These are phyloP conservation scores for Linnemannia exigua DNA, from an alignment of 192 early-diverging fungal species.

Conservation along the genomic window DNA sequence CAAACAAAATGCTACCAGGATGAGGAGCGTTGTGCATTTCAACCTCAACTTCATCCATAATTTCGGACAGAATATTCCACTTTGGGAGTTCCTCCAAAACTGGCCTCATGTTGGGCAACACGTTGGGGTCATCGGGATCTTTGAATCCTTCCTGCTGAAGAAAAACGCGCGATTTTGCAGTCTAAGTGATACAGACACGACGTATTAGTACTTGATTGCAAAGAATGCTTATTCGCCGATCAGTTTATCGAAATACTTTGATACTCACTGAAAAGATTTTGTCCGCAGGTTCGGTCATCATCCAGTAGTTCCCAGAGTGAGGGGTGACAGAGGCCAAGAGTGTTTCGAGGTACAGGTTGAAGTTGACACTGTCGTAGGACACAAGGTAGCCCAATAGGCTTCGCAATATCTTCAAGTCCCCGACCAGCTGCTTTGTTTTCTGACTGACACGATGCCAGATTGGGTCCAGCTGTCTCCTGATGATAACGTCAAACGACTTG, in stretches of 20 bases:
- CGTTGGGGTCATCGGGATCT: conserved; percentile 58
- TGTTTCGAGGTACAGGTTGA: conserved; percentile 89
- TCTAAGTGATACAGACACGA: conserved; percentile 29
- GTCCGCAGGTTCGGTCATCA: conserved; percentile 89
- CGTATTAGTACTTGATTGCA: conserved; percentile 38
- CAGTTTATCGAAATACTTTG: background rate
- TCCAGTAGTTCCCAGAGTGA: conserved; percentile 77
- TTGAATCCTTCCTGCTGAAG: conserved; percentile 35
- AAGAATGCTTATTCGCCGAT: conserved; percentile 25
- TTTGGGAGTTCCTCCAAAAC: conserved; percentile 95
- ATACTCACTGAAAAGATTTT: conserved; percentile 73
- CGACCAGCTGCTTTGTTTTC: conserved; percentile 81
- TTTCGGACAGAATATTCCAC: conserved; percentile 79
- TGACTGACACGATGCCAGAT: conserved; percentile 88
- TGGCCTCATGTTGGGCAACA: conserved; percentile 79
- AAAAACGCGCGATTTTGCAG: conserved; percentile 62
- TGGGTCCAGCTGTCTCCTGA: conserved; percentile 84
- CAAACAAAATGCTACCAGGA: conserved; percentile 4
- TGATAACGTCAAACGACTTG: conserved; percentile 84
- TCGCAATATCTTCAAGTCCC: conserved; percentile 81
- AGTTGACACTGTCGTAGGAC: conserved; percentile 90
- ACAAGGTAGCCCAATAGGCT: conserved; percentile 84
- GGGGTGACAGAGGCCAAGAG: conserved; percentile 74
- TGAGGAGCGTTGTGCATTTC: conserved; percentile 62
- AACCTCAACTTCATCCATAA: conserved; percentile 86